Base-by-base conservation (phyloP, 495 filamentous ascomycete species). In the Podospora conica region DNA sequence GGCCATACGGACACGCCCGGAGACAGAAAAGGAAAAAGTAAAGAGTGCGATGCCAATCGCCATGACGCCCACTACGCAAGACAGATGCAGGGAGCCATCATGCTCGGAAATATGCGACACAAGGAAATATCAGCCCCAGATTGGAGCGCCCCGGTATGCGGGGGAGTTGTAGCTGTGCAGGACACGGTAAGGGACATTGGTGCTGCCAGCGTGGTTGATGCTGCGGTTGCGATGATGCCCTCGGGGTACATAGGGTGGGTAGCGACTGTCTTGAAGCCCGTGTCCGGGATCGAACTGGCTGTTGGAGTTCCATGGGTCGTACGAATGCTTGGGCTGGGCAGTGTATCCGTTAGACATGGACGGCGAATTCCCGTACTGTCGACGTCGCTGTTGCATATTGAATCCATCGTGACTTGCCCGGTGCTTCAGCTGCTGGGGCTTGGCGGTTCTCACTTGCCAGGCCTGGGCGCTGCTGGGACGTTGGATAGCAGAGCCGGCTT, bases 91-190 rank as follows among this genome's bases (percentile, higher is more conserved):
- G 48, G 31, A 61, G 21, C 28, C 4, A 21, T 11, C n/a, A 53
- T 15, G 21, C 11, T 7, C 21, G 5, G 23, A 7, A 48, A 60
- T n/a, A 54, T 40, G 23, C 11, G 5, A 21, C 62, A 29, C 57
- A 64, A 65, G 29, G 54, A 48, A 65, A 66, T 20, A 56, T 57
- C 58, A 82, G 31, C 77, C 72, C 79, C 80, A 81, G 24, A 82
- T 81, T 1, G 80, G 80, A 6, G 70, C 76, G 56, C 76, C 69
- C 20, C 78, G 75, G 64, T 82, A 82, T 12, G 79, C 79, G 8
- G 80, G 79, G 5, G 80, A 81, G 63, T 82, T 80, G 64, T 82
- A 82, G 65, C 79, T 81, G 64, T 82, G 79, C 15, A 82, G 71
- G 29, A 81, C 69, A 9, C 80, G 79, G 58, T 77, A 81, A 11